phyloP scores from a whole-genome alignment of 2,329 filamentous ascomycete species.

The Annulohypoxylon truncatum region DNA sequence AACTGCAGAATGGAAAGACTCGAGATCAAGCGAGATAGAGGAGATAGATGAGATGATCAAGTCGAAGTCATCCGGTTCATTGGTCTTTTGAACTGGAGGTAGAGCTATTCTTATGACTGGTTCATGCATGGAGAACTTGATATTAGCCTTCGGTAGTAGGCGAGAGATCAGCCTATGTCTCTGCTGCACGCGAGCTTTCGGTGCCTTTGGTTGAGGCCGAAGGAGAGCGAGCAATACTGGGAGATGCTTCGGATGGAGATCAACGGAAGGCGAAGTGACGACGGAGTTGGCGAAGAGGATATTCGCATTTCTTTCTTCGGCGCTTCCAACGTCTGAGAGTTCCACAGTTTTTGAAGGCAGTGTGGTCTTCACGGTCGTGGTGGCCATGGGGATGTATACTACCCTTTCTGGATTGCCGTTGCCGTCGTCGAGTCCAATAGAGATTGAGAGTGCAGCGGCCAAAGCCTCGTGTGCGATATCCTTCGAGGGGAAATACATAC shows the following conservation, averaged over 20 bases:
- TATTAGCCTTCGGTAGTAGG: conserved; percentile 90
- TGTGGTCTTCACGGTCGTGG: conserved; percentile 93
- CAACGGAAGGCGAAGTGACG: conserved; percentile 93
- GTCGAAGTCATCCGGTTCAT: conserved; percentile 85
- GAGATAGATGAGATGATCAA: conserved; percentile 95
- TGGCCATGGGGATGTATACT: conserved; percentile 96
- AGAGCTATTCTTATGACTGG: conserved; percentile 91
- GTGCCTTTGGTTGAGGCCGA: conserved; percentile 63
- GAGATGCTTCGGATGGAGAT: conserved; percentile 91
- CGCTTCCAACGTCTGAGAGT: conserved; percentile 75
- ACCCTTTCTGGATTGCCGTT: conserved; percentile 86
- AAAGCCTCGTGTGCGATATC: conserved; percentile 96
- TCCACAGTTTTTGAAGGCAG: conserved; percentile 94
- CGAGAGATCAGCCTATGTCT: conserved; percentile 82
- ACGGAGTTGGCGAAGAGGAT: conserved; percentile 97
- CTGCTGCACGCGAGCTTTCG: conserved; percentile 58
- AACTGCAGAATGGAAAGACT: conserved; percentile 91
- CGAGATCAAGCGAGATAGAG: conserved; percentile 89
- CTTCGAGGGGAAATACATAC: conserved; percentile 96
- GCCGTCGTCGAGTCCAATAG: conserved; percentile 91
- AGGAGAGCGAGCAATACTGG: conserved; percentile 84
- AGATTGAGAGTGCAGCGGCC: conserved; percentile 90
- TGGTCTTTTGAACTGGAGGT: conserved; percentile 75
- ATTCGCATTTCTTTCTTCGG: conserved; percentile 90
- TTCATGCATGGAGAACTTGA: conserved; percentile 97